phyloP scores from a whole-genome alignment of 2,329 filamentous ascomycete species.

The Diaporthe destruens region DNA sequence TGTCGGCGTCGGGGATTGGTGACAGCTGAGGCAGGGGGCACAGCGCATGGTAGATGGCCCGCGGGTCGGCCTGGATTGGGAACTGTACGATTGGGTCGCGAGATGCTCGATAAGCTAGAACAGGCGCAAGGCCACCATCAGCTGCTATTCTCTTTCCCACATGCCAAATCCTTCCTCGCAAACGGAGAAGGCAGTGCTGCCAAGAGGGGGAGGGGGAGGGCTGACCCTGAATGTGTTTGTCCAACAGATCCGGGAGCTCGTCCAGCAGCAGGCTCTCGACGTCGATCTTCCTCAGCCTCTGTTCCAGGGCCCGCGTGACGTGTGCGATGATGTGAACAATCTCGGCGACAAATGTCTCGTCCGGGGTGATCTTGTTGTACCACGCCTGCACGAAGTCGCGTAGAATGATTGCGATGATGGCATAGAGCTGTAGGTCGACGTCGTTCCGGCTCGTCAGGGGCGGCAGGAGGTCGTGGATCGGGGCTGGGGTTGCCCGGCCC shows the following conservation, averaged over 20 bases:
- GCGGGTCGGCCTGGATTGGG: slow-evolving; percentile 72
- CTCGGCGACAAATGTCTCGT: slow-evolving; percentile 89
- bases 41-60: slow-evolving; percentile 84
- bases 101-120: slow-evolving; percentile 78
- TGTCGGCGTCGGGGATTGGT: slow-evolving; percentile 74
- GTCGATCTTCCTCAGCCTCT: slow-evolving; percentile 85
- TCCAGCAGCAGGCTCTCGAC: slow-evolving; percentile 86
- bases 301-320: slow-evolving; percentile 88
- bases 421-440: slow-evolving; percentile 93
- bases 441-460: slow-evolving; percentile 95
- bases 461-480: slow-evolving; percentile 86
- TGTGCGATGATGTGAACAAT: slow-evolving; percentile 92
- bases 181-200: slow-evolving; percentile 15
- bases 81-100: slow-evolving; percentile 68
- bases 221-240: slow-evolving; percentile 83
- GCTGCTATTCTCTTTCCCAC: slow-evolving; percentile 28
- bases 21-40: slow-evolving; percentile 84
- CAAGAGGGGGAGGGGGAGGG: slow-evolving; percentile 12
- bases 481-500: slow-evolving; percentile 62
- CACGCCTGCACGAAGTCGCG: slow-evolving; percentile 92
- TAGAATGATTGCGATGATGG: slow-evolving; percentile 88
- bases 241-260: slow-evolving; percentile 85
- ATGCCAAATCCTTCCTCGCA: background rate
- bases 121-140: slow-evolving; percentile 41
- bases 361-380: slow-evolving; percentile 93